Base-by-base conservation (phyloP, 108 stramenopile species). In the Discostella pseudostelligera region DNA sequence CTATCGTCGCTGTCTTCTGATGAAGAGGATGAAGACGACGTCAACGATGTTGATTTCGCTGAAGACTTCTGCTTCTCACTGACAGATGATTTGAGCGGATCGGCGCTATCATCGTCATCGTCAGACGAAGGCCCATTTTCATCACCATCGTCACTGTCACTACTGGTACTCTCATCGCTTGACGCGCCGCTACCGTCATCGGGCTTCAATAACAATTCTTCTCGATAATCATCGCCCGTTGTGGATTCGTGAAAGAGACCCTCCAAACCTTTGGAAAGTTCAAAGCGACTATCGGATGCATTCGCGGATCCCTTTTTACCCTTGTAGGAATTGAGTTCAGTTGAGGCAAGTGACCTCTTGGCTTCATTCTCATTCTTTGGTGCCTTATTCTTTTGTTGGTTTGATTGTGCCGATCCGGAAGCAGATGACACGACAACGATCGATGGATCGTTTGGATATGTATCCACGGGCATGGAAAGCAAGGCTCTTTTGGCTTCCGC, bases 401-500 rank as follows among this genome's bases (percentile, higher is more conserved):
- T 32, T 32, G 32, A 5, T 5, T 4, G 32, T 32, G 29, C 28
- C 39, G n/a, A 21, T 60, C 32, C 13, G 6, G 28, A 53, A 26
- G 51, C 20, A 22, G 51, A 11, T 48, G 47, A 48, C 2, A 22
- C 8, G 21, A 8, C 24, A 35, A 36, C 45, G 28, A 19, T 35
- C 25, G 46, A 62, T 9, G 59, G 61, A 25, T 59, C 74, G 39
- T 69, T 77, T 0, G 76, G 76, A 65, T 77, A 77, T 8, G 62
- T 61, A 60, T 77, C 63, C 19, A 21, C 39, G 13, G 65, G 55
- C 57, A 77, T 65, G n/a, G 55, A 56, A 28, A 77, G 28, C 62
- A 77, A 58, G 1, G 68, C 68, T 63, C 63, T 58, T 39, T 77
- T 77, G 20, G 76, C 76, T 17, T 37, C 63, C 24, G 69, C 68